Evolutionary conservation across 768 basidiomycete species (phyloP).

Genomic region (Suillus weaverae): DNA sequence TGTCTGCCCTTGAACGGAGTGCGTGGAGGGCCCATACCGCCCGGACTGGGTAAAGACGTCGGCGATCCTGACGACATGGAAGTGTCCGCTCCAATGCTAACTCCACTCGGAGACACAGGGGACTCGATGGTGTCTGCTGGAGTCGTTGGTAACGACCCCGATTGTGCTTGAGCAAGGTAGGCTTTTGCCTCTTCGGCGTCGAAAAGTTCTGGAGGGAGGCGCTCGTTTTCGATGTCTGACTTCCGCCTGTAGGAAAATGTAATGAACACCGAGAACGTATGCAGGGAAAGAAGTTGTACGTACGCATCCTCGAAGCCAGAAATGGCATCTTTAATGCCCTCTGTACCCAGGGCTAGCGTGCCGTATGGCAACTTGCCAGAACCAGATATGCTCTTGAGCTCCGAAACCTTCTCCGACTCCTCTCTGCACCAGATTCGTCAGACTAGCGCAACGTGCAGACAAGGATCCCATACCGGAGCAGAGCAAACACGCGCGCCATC

Average conservation of each 20-base stretch:
- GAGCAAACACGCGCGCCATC: slow-evolving; percentile 94
- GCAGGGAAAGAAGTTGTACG: slow-evolving; percentile 34
- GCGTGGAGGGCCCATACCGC: slow-evolving; percentile 18
- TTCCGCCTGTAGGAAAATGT: slow-evolving; percentile 65
- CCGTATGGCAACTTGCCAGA: slow-evolving; percentile 78
- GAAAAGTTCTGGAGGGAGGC: slow-evolving; percentile 93
- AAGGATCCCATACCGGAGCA: slow-evolving; percentile 73
- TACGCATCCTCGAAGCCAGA: slow-evolving; percentile 94
- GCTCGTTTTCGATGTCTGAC: slow-evolving; percentile 98
- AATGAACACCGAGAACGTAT: background rate
- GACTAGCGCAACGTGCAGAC: background rate
- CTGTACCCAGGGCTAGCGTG: slow-evolving; percentile 81
- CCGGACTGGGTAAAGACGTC: slow-evolving; percentile 26
- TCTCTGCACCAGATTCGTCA: slow-evolving; percentile 54
- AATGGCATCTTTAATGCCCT: slow-evolving; percentile 95
- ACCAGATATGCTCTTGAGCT: slow-evolving; percentile 89
- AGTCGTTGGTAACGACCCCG: slow-evolving; percentile 50
- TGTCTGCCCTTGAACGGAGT: slow-evolving; percentile 66
- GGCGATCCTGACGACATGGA: slow-evolving; percentile 23
- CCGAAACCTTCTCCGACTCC: slow-evolving; percentile 96
- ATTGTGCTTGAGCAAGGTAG: slow-evolving; percentile 42
- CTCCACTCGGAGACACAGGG: slow-evolving; percentile 47
- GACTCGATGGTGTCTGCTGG: slow-evolving; percentile 45
- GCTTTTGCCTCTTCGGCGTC: slow-evolving; percentile 75
- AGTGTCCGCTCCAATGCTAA: slow-evolving; percentile 42